phyloP scores from a whole-genome alignment of 768 basidiomycete species.

The Kwoniella sp. region DNA sequence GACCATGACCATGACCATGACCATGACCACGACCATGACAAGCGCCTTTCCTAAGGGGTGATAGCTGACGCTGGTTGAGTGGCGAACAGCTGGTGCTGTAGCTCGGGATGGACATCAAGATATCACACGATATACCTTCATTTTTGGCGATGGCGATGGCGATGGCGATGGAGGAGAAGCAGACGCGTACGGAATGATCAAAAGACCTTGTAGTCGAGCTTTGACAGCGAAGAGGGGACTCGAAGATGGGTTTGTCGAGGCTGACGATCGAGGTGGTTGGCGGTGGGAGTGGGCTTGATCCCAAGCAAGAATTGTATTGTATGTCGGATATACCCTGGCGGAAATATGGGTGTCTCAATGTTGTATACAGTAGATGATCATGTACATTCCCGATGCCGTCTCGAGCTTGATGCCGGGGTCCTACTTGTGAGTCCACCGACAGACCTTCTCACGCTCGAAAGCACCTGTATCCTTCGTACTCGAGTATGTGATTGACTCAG shows the following conservation, averaged over 20 bases:
- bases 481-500: too few species aligned
- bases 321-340: too few species aligned
- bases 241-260: conserved; percentile 15
- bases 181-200: conserved; percentile 8
- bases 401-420: too few species aligned
- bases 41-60: too few species aligned
- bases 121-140: not conserved
- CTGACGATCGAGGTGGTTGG: conserved; percentile 32
- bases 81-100: not conserved
- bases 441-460: too few species aligned
- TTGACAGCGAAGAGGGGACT: conserved; percentile 28
- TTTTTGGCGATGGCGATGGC: too few species aligned
- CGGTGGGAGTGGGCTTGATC: conserved; percentile 33
- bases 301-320: not conserved
- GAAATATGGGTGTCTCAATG: not conserved
- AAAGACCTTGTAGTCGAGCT: conserved; percentile 22
- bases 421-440: too few species aligned
- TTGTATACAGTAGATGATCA: not conserved
- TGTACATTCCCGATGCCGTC: not conserved
- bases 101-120: too few species aligned
- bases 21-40: too few species aligned
- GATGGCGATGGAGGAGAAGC: not conserved
- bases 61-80: not conserved
- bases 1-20: too few species aligned
- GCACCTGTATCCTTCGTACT: too few species aligned